Base-by-base conservation (phyloP, 2,329 filamentous ascomycete genomes). In the Aspergillus arachidicola region DNA sequence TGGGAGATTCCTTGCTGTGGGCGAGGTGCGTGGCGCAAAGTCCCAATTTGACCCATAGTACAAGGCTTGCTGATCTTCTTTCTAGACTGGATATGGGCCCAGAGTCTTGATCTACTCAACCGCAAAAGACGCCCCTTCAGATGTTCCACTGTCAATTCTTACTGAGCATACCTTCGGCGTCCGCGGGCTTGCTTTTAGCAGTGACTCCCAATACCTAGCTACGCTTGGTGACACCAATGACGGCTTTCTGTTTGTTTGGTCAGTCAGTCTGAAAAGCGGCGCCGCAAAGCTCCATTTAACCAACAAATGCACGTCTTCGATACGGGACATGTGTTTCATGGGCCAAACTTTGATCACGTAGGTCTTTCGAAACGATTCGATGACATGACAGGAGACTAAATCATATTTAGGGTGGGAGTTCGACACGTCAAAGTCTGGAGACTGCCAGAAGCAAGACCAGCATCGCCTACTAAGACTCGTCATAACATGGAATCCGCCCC, bases 391-490 rank as follows among this genome's bases (percentile, higher is more conserved):
- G 4, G 38, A 19, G 38, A 62, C 66, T 70, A 63, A 72, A 21
- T 43, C 58, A n/a, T 57, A 21, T 23, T 14, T 51, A 75, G 73
- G 23, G 87, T 95, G 28, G 95, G 95, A 16, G 91, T 95, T 58
- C 88, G 95, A 30, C 94, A 97, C 79, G 88, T 97, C 76, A 98
- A 97, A 78, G 86, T 96, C 57, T 99, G 95, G 95, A 89, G 90
- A 69, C 85, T 95, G 12, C 91, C 95, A 41, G 92, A 94, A 30
- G 80, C 72, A 61, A 82, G 74, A 48, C 80, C 83, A 21, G 79
- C 80, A 6, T 90, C 90, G 26, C 90, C 91, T 1, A 81, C 84
- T 10, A 92, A 92, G 73, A 77, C 85, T 72, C 86, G 85, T 66
- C 84, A 87, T 73, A 76, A 71, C 66, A 63, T 65, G n/a, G 80